Evolutionary conservation across 2,329 filamentous ascomycete genomes (phyloP), one percentile per base, ranked within the genome.

Genomic region (Pseudovirgaria hyperparasitica): DNA sequence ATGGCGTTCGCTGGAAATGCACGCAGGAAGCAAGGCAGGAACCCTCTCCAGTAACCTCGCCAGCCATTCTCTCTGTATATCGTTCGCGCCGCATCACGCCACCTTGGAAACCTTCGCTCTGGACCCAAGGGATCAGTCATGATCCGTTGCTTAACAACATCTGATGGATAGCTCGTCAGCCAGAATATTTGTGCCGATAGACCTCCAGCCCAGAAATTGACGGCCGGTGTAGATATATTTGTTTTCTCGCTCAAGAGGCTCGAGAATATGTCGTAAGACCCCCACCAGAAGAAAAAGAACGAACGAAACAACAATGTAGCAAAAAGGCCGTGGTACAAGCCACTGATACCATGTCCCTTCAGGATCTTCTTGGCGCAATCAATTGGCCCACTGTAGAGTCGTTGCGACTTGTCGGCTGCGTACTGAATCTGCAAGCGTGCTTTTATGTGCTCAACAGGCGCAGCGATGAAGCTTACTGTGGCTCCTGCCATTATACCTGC

Each of bases 241-340:
- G 86, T 93, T 42, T 73, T 62, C 11, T 70, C 55, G 29, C 70
- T 62, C 47, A 96, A 61, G 32, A 66, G 58, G 13, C 72, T 65
- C 5, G 82, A 81, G 40, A 96, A 68, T 16, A 93, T 42, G 45
- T 94, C 87, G 60, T 98, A 98, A 33, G 75, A 80, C n/a, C 76
- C 76, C 90, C 90, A 98, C 86, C 86, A 96, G 62, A 78, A 90
- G 67, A 93, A 94, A 65, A 98, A 98, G 60, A 87, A 92, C 9
- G 75, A 73, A 11, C 90, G 72, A 61, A 96, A 96, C 25, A 96
- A 55, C 25, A 96, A 62, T 0, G 90, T 96, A 2, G 90, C 82
- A 19, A 58, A 63, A 9, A 98, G 67, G 1, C 90, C 90, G 48
- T 84, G 85, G 54, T 87, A 98, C 6, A 98, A 54, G 19, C 87